Evolutionary conservation across 306 rosid genomes (phyloP), one percentile per base, ranked within the genome.

Genomic region (Canavalia gladiata): DNA sequence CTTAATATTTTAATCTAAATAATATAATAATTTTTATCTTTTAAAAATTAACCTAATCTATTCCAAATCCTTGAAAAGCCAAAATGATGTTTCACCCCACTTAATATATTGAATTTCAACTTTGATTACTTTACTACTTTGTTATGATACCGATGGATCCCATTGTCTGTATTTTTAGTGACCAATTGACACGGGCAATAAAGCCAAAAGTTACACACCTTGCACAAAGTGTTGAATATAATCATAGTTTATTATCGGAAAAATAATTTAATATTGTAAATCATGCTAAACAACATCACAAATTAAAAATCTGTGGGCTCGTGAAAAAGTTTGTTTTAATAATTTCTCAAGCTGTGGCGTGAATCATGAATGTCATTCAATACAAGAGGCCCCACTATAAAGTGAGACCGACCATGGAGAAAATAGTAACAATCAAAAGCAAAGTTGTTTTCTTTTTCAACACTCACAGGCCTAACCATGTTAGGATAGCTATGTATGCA

Each of bases 141-240:
- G 70, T 60, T 29, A 77, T 81, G 56, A 81, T 67, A 51, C 81
- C 68, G 0, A 76, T 47, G 77, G 83, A 85, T 81, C 46, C 87
- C 66, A 68, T 63, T 74, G 80, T 79, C 81, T 60, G 0, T 51
- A 6, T 66, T 58, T 74, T 65, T 35, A 45, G 68, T 45, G 79
- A 83, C 86, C 78, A 59, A 51, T 13, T 50, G 56, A 82, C 58
- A 58, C 49, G 63, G 47, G 59, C 47, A 11, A 76, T 50, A 76
- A 82, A 55, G 76, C 58, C 67, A 39, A 82, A 70, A 76, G 68
- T 31, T 68, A 6, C 29, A 82, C 42, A 31, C 67, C 39, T 50
- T 47, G 58, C 73, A 18, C 45, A 60, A 18, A 76, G 66, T 75
- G 8, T n/a, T 29, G 3, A 33, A 62, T 12, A 10, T 12, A 33